phyloP scores from a whole-genome alignment of 2,329 filamentous ascomycete genomes.

The Cercospora sesami region DNA sequence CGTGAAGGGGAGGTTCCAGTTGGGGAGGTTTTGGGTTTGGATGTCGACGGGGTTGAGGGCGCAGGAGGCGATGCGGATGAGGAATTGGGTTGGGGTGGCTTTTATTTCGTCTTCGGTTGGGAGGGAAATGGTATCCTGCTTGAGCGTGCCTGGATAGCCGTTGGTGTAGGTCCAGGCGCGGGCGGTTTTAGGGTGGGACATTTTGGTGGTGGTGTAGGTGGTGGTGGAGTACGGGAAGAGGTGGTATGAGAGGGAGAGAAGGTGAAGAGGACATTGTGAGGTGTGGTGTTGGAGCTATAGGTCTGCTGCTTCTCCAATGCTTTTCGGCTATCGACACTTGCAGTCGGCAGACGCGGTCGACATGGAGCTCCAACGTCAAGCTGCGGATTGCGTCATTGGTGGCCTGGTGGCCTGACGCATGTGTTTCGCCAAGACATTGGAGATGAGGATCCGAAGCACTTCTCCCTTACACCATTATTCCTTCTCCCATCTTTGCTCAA shows the following conservation, averaged over 20 bases:
- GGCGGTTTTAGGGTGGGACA: slow-evolving; percentile 27
- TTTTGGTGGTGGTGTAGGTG: slow-evolving; percentile 6
- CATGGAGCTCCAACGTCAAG: not conserved
- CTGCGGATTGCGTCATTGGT: not conserved
- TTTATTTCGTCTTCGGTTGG: slow-evolving; percentile 26
- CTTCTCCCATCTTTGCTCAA: no score
- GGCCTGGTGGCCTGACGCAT: not conserved
- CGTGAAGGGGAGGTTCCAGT: slow-evolving; percentile 31
- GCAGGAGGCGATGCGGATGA: slow-evolving; percentile 37
- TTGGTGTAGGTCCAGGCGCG: slow-evolving; percentile 40
- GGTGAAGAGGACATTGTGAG: not conserved
- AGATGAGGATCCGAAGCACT: no score
- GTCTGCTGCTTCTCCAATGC: not conserved
- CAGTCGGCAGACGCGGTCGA: not conserved
- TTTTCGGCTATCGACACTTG: not conserved
- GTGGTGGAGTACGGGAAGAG: not conserved
- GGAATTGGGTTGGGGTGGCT: slow-evolving; percentile 29
- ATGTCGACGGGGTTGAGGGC: slow-evolving; percentile 42
- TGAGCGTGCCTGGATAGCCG: slow-evolving; percentile 36
- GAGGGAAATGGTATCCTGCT: slow-evolving; percentile 28
- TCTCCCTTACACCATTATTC: no score
- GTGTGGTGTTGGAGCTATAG: not conserved
- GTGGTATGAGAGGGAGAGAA: not conserved
- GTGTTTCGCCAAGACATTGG: not conserved
- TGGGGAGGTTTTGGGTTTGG: slow-evolving; percentile 40